Evolutionary conservation across 352 stramenopile genomes (phyloP).

Genomic region (Blastocystis hominis): DNA sequence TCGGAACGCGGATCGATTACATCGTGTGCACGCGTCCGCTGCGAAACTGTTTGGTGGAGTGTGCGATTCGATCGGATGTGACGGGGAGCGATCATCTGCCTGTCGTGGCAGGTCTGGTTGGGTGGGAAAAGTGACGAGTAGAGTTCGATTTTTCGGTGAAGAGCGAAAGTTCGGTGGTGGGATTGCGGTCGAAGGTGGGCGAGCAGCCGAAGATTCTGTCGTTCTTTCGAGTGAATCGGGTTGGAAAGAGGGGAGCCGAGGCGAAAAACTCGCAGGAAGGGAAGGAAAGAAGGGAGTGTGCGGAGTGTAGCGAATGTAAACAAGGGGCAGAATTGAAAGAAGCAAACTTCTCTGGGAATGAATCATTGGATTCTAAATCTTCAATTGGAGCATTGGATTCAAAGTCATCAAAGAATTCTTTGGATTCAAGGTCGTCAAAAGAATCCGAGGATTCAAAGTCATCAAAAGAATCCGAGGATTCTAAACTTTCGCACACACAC

Average conservation of each 20-base stretch:
- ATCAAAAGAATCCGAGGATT: too few species aligned
- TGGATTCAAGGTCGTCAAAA: too few species aligned
- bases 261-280: too few species aligned
- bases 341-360: too few species aligned
- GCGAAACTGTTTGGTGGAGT: background rate
- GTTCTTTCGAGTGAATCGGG: background rate
- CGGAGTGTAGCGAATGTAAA: too few species aligned
- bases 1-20: conserved; percentile 79
- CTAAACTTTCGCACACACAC: too few species aligned
- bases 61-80: background rate
- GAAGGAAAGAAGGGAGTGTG: background rate
- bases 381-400: too few species aligned
- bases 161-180: background rate
- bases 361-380: too few species aligned
- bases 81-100: background rate
- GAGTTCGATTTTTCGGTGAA: background rate
- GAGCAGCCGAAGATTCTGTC: background rate
- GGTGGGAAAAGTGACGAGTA: background rate
- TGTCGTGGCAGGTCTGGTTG: background rate
- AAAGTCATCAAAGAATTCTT: too few species aligned
- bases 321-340: too few species aligned
- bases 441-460: too few species aligned
- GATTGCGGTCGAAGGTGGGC: background rate
- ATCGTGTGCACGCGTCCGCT: conserved; percentile 65
- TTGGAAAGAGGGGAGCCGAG: too few species aligned